These are phyloP conservation scores for sweet orange (Citrus sinensis) DNA, from an alignment of 345 rosid species.

Conservation along the genomic window DNA sequence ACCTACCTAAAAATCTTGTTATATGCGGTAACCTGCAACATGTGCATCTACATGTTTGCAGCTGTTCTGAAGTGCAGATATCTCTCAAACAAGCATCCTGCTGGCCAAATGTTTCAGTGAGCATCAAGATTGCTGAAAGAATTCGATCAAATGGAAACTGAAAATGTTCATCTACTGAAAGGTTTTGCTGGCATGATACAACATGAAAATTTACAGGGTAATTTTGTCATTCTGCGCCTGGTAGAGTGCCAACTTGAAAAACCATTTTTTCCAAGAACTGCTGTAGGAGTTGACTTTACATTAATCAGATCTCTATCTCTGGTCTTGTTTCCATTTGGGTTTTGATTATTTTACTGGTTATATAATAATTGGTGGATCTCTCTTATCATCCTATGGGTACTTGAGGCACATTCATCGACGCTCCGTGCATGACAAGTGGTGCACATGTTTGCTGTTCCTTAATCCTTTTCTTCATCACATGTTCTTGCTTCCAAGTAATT, in stretches of 20 bases:
- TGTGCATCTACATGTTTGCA: neutral
- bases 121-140: neutral
- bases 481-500: slow-evolving; percentile 14
- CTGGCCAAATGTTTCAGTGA: neutral
- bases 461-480: neutral
- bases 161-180: neutral
- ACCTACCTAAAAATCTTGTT: neutral
- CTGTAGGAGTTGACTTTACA: slow-evolving; percentile 21
- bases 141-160: neutral
- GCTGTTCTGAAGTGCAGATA: neutral
- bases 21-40: neutral
- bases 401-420: neutral
- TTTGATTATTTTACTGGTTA: neutral
- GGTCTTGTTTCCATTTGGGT: neutral
- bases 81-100: neutral
- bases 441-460: slow-evolving; percentile 3
- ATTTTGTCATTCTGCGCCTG: slow-evolving; percentile 2
- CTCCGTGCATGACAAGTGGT: slow-evolving; percentile 10
- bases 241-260: slow-evolving; percentile 10
- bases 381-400: neutral
- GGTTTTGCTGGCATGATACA: neutral
- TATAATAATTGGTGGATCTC: neutral
- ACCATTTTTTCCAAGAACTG: neutral
- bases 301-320: neutral
- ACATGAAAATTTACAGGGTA: slow-evolving; percentile 1